phyloP scores from a whole-genome alignment of 805 yeast species.

The Metschnikowia continentalis region DNA sequence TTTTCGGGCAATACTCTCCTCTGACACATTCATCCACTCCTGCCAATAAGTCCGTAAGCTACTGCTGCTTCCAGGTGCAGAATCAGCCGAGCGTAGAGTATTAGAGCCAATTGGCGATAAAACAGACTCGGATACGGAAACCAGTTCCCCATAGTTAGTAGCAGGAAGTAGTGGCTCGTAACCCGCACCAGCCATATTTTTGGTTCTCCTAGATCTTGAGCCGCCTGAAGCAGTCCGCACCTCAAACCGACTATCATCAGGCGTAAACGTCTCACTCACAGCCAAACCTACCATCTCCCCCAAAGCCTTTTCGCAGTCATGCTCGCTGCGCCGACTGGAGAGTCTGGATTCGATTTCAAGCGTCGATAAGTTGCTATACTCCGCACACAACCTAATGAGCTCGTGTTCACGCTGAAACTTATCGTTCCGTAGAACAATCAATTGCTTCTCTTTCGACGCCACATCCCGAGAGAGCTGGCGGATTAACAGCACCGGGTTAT shows the following conservation, averaged over 20 bases:
- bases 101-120: background rate
- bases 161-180: background rate
- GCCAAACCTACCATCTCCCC: slow-evolving; percentile 29
- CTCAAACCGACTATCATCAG: background rate
- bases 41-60: slow-evolving; percentile 6
- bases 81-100: background rate
- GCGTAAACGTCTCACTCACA: background rate
- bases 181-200: background rate
- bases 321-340: background rate
- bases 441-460: slow-evolving; percentile 45
- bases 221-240: background rate
- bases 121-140: background rate
- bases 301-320: slow-evolving; percentile 18
- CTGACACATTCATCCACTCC: slow-evolving; percentile 10
- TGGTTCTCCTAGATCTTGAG: background rate
- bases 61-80: background rate
- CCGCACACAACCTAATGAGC: slow-evolving; percentile 29
- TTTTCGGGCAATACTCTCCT: background rate
- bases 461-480: slow-evolving; percentile 47
- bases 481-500: slow-evolving; percentile 30
- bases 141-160: background rate
- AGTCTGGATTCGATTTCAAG: slow-evolving; percentile 30
- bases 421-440: slow-evolving; percentile 33
- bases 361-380: slow-evolving; percentile 33
- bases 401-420: slow-evolving; percentile 32